Conservation (phyloP, 2,329 filamentous ascomycete species). For the Apiospora arundinis region DNA sequence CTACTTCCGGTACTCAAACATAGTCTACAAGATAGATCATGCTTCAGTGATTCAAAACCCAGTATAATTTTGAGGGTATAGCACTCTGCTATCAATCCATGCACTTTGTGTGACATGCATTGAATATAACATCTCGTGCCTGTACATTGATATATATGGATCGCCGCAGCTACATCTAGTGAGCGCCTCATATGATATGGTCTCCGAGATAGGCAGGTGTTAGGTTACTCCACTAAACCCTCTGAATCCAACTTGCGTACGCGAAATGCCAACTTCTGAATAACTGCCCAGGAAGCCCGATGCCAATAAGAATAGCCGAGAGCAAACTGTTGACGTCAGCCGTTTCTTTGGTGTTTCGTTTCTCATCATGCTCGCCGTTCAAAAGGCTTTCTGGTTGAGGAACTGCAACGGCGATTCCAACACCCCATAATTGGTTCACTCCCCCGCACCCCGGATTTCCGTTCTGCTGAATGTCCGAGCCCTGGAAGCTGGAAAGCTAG, state of each 20-base stretch:
- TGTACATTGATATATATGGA: background rate
- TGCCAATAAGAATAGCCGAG: background rate
- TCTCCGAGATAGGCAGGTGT: background rate
- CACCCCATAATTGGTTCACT: background rate
- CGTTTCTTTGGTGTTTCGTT: background rate
- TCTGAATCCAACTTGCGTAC: background rate
- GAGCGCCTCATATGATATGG: background rate
- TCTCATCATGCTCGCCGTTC: background rate
- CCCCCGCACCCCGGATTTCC: slow-evolving; percentile 4
- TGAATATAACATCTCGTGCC: background rate
- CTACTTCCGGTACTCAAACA: background rate
- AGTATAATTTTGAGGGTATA: background rate
- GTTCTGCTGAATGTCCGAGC: background rate
- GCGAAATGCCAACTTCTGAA: background rate
- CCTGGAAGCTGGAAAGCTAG: background rate
- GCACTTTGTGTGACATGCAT: background rate
- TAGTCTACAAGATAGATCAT: background rate
- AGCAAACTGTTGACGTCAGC: background rate
- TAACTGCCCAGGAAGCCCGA: background rate
- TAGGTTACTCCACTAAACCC: background rate
- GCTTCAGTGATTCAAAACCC: background rate
- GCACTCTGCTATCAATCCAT: background rate
- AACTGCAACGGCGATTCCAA: background rate
- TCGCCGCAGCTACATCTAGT: background rate
- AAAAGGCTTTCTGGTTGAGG: background rate